Base-by-base conservation (phyloP, 1,284 basidiomycete species). In the Trichosporon inkin region DNA sequence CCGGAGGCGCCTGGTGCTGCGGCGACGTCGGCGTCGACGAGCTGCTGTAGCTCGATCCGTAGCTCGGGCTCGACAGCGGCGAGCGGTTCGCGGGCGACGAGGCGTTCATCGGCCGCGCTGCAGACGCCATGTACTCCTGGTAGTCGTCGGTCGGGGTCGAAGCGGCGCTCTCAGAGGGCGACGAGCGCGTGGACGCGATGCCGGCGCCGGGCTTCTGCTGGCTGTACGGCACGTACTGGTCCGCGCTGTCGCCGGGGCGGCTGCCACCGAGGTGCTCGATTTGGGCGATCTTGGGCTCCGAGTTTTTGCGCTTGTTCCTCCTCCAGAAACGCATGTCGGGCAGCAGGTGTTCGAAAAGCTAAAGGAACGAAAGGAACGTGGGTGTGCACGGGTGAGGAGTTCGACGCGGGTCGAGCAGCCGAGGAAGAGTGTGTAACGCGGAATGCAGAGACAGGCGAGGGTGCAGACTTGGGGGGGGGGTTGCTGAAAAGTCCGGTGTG, bases 131-230 rank as follows among this genome's bases (percentile, higher is more conserved):
- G 44, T 49, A 49, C 44, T 49, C 44, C 6, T 13, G 24, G 44
- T 49, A 49, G 14, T 49, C 44, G 44, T 49, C 28, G 8, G 44
- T 22, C 24, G 44, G 44, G 24, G 44, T 49, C 22, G 44, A 49
- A 8, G 14, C 44, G 24, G 14, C 16, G 7, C 38, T 10, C 13
- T 16, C 44, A n/a, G 14, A 2, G 5, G 24, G 44, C 28, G 28
- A 32, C 28, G 28, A 32, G 28, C 28, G 44, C 44, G 44, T 49
- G 22, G 24, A 32, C 24, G 44, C 14, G 6, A 19, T 49, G 44
- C 44, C 44, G 3, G 24, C 6, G 14, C 24, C 44, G 3, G 44
- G 44, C 14, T 14, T 22, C 24, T 11, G 44, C 44, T 49, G 44
- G 6, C 6, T 10, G 44, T 49, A 49, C 16, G 44, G 44, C 14